Conservation (phyloP, 176 grass and related monocot genomes). For the Canna indica region DNA sequence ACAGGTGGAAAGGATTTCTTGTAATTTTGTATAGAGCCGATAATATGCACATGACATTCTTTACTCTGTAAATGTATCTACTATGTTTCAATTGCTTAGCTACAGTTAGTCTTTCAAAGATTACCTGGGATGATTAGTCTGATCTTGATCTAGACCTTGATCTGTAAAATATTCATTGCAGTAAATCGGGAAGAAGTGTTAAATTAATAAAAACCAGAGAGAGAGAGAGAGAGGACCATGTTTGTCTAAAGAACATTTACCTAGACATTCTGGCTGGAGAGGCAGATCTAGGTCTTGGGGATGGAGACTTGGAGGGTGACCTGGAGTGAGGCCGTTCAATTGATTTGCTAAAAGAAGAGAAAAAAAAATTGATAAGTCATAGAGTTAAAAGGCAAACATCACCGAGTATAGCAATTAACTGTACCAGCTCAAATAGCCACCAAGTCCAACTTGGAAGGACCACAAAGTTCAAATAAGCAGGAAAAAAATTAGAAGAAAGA, state of each 20-base stretch:
- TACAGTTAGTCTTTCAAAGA: background rate
- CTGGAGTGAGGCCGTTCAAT: constrained; percentile 1
- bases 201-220: background rate
- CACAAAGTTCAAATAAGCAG: background rate
- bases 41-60: background rate
- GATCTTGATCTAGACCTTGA: constrained; percentile 23
- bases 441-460: background rate
- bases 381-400: background rate
- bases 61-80: background rate
- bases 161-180: constrained; percentile 7
- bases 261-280: constrained; percentile 12
- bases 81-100: background rate
- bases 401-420: background rate
- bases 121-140: constrained; percentile 13
- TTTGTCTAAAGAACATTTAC: background rate
- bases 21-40: background rate
- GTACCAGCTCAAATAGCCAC: background rate
- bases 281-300: constrained; percentile 9
- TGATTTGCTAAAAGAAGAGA: constrained; percentile 10
- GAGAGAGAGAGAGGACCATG: background rate
- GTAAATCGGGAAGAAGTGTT: background rate
- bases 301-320: constrained; percentile 16
- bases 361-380: background rate
- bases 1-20: too few relatives aligned
- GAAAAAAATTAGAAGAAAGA: background rate